A percentile compares a stretch with the other conserved stretches of the same genome.
Evolutionary conservation across 495 filamentous ascomycete genomes (phyloP).

Genomic region (Cryomyces minteri): DNA sequence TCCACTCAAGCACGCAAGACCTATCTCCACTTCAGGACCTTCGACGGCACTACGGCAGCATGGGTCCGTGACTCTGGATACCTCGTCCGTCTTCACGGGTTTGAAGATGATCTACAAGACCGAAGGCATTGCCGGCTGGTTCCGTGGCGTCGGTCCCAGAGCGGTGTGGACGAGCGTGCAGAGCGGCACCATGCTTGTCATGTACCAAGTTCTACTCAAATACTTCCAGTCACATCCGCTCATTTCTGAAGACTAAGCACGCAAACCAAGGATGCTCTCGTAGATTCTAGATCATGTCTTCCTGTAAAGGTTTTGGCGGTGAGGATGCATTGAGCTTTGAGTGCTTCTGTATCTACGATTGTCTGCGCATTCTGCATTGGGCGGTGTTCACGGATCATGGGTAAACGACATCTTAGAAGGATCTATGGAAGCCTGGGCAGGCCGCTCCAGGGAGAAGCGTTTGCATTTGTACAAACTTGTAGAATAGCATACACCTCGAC

Average conservation of each 20-base stretch:
- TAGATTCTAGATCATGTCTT: too few relatives aligned
- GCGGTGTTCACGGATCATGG: too few relatives aligned
- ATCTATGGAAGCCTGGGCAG: too few relatives aligned
- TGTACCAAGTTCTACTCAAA: conserved; percentile 79
- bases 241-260: not conserved
- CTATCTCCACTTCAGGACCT: conserved; percentile 73
- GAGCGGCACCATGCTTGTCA: conserved; percentile 87
- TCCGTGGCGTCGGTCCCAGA: conserved; percentile 83
- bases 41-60: conserved; percentile 59
- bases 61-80: conserved; percentile 60
- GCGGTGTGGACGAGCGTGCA: conserved; percentile 97
- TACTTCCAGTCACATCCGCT: conserved; percentile 39
- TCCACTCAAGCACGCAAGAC: conserved; percentile 22
- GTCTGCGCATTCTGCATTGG: too few relatives aligned
- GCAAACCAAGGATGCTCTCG: too few relatives aligned
- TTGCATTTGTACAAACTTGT: too few relatives aligned
- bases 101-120: conserved; percentile 71
- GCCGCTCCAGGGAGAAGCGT: too few relatives aligned
- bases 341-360: too few relatives aligned
- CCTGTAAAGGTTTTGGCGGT: too few relatives aligned
- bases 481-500: too few relatives aligned
- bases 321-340: too few relatives aligned
- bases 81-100: conserved; percentile 72
- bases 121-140: conserved; percentile 80
- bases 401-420: too few relatives aligned